Evolutionary conservation across 805 yeast genomes (phyloP), one percentile per base, ranked within the genome.

Genomic region (Jamesozyma lodderae): DNA sequence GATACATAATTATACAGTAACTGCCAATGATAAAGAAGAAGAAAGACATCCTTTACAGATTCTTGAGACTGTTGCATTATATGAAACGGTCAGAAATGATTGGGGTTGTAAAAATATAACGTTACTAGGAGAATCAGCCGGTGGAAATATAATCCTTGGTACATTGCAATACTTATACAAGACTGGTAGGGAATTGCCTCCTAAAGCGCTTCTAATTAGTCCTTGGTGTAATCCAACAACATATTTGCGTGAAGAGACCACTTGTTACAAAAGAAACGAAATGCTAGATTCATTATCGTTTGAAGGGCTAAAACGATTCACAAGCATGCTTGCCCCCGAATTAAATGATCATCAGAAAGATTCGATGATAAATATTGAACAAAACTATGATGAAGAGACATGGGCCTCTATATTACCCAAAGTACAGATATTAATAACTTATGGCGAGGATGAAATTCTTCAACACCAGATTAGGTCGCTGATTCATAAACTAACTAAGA

Each of bases 121-220:
- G 9, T 14, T 52, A 15, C 26, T 53, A 30, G 59, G 59, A n/a
- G 59, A 54, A 21, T 54, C 59, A 4, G 51, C 55, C 4, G 59
- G 59, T 15, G 59, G 55, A 8, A 45, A 50, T 24, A 24, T 53
- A 10, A 39, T 46, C 8, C 24, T 53, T 9, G 37, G 47, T 31
- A 32, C 51, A 16, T 31, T 54, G 16, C 37, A 40, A 19, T 42
- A 42, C 30, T 32, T 49, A 17, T 33, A 34, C 5, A 27, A 24
- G 29, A 35, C 33, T 19, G 24, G 32, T 4, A 19, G 35, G 25
- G 20, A 6, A 1, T n/a, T 41, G 10, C 59, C 59, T 9, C 33
- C 40, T 17, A 47, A 46, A 36, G 51, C 47, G 16, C 24, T 53
- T n/a, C 42, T 38, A 3, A 35, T 54, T 10, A 53, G 58, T 30